These are phyloP conservation scores for Arthrobotrys iridis DNA, from an alignment of 2,329 filamentous ascomycete genomes.

Conservation along the genomic window DNA sequence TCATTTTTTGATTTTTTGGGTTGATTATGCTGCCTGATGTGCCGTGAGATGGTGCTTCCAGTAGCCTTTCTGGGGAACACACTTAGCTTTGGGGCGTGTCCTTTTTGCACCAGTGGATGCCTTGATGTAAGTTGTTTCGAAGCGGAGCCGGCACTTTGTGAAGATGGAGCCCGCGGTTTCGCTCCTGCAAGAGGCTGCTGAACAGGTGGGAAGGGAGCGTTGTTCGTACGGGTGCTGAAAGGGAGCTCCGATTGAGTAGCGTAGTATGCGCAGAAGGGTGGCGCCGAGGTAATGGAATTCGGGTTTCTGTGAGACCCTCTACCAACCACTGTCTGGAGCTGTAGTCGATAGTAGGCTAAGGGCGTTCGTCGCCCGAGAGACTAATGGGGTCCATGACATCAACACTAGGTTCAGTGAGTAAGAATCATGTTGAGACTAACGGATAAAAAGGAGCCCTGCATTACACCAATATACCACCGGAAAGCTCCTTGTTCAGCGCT, in stretches of 20 bases:
- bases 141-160: neutral
- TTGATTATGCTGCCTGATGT: neutral
- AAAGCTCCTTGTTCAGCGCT: neutral
- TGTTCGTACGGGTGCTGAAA: neutral
- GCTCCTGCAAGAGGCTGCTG: neutral
- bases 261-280: constrained; percentile 1
- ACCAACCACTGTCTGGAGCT: neutral
- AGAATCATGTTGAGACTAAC: neutral
- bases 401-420: neutral
- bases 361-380: constrained; percentile 20
- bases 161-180: neutral
- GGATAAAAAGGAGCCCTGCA: constrained; percentile 43
- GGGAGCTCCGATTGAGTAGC: constrained; percentile 38
- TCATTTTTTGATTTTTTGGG: neutral
- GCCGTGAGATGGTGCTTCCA: neutral
- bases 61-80: neutral
- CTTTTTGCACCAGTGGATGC: neutral
- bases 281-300: neutral
- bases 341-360: constrained; percentile 1
- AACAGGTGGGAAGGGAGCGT: constrained; percentile 13
- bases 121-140: neutral
- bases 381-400: neutral
- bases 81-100: neutral
- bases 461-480: neutral
- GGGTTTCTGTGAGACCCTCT: neutral